Percentiles rank a stretch among this genome's conserved stretches.
These are phyloP conservation scores for Dimocarpus longan DNA, from an alignment of 345 rosid genomes.

Conservation along the genomic window DNA sequence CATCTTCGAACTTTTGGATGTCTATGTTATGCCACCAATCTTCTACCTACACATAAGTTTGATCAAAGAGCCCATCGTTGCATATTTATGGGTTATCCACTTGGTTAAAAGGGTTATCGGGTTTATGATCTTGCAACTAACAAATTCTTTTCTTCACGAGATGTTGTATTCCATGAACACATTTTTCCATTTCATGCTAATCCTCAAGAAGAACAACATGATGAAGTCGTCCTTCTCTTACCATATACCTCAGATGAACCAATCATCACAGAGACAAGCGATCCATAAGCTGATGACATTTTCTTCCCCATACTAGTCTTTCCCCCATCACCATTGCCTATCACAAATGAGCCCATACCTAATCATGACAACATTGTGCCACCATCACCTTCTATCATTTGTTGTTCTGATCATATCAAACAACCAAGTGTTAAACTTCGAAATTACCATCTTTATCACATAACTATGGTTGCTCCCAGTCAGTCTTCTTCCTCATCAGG, in stretches of 20 bases:
- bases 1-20: background rate
- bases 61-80: background rate
- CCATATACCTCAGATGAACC: background rate
- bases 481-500: too few species aligned
- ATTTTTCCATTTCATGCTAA: background rate
- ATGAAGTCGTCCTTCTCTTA: background rate
- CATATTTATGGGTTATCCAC: conserved; percentile 1
- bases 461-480: too few species aligned
- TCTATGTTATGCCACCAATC: background rate
- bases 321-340: too few species aligned
- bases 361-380: too few species aligned
- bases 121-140: background rate
- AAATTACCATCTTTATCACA: too few species aligned
- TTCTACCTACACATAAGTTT: background rate
- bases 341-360: too few species aligned
- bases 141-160: background rate
- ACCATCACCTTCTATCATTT: too few species aligned
- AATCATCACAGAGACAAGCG: too few species aligned
- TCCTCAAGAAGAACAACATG: background rate
- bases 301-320: too few species aligned
- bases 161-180: background rate
- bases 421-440: too few species aligned
- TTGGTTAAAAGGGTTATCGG: conserved; percentile 6
- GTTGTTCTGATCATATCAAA: too few species aligned
- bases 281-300: too few species aligned